Evolutionary conservation across 2,329 filamentous ascomycete genomes (phyloP).

Genomic region (Aspergillus japonicus): DNA sequence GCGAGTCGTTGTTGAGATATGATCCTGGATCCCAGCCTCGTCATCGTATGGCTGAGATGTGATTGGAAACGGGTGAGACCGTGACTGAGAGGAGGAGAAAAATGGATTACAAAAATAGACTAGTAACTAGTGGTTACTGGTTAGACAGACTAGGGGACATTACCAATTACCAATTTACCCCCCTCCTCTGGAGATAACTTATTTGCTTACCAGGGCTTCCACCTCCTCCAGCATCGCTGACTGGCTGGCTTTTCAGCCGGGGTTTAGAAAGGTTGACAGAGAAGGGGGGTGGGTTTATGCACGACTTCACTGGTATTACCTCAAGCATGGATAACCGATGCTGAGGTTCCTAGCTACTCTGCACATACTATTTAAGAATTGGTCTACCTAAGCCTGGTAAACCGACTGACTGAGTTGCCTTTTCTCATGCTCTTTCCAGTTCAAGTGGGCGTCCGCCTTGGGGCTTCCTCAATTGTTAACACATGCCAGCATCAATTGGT

Average conservation of each 20-base stretch:
- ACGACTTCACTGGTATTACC: background rate
- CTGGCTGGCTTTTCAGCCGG: background rate
- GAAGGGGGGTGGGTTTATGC: background rate
- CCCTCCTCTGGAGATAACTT: no score
- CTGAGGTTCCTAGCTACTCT: no score
- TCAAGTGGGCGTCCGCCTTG: background rate
- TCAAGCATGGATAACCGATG: no score
- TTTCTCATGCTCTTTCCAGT: background rate
- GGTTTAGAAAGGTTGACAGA: background rate
- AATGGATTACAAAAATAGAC: no score
- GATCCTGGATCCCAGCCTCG: background rate
- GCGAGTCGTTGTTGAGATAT: background rate
- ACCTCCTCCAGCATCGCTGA: no score
- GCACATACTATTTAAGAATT: background rate
- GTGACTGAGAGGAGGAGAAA: no score
- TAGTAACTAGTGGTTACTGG: no score
- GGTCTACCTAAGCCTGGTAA: background rate
- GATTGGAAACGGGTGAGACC: background rate
- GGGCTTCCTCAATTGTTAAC: background rate
- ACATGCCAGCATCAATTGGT: background rate
- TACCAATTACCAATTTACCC: no score
- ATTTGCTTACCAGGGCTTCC: no score
- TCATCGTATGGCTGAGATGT: background rate
- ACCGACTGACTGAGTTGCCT: background rate
- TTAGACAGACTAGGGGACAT: no score